These are phyloP conservation scores for Hemileccinum rubropunctum DNA, from an alignment of 768 basidiomycete species.

Conservation along the genomic window DNA sequence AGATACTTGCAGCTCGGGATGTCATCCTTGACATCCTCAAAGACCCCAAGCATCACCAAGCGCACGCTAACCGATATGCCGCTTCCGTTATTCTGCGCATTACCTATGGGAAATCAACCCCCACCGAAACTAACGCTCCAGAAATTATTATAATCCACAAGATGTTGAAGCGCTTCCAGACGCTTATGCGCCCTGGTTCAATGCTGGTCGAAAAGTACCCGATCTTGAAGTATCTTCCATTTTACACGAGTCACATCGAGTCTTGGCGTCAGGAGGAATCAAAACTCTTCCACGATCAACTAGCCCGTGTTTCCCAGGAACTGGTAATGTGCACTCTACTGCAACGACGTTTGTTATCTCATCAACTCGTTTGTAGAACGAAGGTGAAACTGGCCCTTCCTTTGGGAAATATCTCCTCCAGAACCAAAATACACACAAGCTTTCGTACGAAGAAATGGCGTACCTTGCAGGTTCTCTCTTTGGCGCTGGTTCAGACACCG, in stretches of 20 bases:
- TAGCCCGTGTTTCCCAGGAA: constrained; percentile 43
- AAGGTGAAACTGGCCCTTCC: constrained; percentile 32
- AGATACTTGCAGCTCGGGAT: constrained; percentile 37
- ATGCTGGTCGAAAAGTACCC: constrained; percentile 37
- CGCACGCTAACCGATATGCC: constrained; percentile 48
- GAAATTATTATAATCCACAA: constrained; percentile 34
- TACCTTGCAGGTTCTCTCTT: constrained; percentile 66
- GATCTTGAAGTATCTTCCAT: constrained; percentile 49
- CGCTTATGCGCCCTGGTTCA: constrained; percentile 36
- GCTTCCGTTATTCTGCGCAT: constrained; percentile 35
- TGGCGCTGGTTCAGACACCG: constrained; percentile 64
- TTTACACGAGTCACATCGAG: constrained; percentile 56
- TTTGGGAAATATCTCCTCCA: constrained; percentile 61
- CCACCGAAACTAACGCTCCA: constrained; percentile 28
- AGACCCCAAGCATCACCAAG: constrained; percentile 45
- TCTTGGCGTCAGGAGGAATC: constrained; percentile 57
- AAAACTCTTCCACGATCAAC: constrained; percentile 50
- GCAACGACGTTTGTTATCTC: neutral
- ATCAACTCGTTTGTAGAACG: constrained; percentile 11
- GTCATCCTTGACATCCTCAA: constrained; percentile 31
- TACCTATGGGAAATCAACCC: constrained; percentile 34
- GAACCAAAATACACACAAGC: constrained; percentile 49
- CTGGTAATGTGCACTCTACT: constrained; percentile 33
- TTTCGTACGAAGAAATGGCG: constrained; percentile 55
- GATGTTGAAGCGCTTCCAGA: constrained; percentile 35